Base-by-base conservation (phyloP, 148 eudicot species). In the Rhododendron griersonianum region DNA sequence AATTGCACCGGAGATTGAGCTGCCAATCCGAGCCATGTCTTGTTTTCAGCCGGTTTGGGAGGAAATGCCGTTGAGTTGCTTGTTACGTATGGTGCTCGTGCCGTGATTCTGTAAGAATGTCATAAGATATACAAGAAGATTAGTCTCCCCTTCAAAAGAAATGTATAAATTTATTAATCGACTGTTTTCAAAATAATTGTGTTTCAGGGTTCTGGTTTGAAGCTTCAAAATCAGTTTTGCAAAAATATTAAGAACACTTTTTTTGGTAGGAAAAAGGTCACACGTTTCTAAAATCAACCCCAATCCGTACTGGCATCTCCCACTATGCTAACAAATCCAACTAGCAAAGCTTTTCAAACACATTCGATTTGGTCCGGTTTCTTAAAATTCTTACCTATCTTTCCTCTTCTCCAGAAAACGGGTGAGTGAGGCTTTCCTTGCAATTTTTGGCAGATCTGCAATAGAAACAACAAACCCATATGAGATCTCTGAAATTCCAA, bases 391-490 rank as follows among this genome's bases (percentile, higher is more conserved):
- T 16, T 89, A 92, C 94, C 95, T 91, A 83, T 94, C 96, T 85
- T 94, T 95, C 85, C 99, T 93, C 90, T 97, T 97, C 98, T 97
- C 98, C 82, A 97, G 87, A 88, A 97, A 97, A 30, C 99, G 92
- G n/a, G 94, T 91, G 77, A 95, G 93, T 23, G 99, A 97, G 65
- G 93, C 94, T 88, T 93, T 94, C 90, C 99, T 94, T 19, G 98
- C 93, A 89, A 94, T 90, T 35, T 71, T 71, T n/a, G 96, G 96
- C 19, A 94, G 84, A 92, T 90, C 93, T 89, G 92, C 73, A 83
- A 82, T 4, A 13, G 85, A 85, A 73, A 85, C 87, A 59, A 81
- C 75, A 82, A 75, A 75, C 47, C 79, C 48, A 16, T 0, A 37
- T 75, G 45, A 75, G 47, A 73, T 37, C 2, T 33, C 39, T 33